Percentiles rank a stretch among this genome's conserved stretches.
Evolutionary conservation across 441 rosid genomes (phyloP).

Genomic region (Syzygium syzygioides): DNA sequence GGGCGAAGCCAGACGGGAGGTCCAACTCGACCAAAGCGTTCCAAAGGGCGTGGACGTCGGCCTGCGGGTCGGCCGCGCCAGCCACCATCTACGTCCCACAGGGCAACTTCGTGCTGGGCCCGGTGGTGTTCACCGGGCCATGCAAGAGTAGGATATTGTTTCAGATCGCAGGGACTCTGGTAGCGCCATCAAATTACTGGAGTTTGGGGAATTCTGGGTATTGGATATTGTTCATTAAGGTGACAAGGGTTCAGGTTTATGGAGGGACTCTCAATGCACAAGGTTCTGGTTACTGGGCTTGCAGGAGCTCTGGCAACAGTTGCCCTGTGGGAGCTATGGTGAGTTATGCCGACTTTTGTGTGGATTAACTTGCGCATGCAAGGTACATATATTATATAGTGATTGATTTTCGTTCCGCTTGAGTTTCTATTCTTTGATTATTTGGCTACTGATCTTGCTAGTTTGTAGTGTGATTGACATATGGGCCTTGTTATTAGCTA

Average conservation of each 20-base stretch:
- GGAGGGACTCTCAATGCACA: slow-evolving; percentile 55
- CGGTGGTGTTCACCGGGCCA: slow-evolving; percentile 47
- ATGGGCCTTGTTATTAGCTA: neutral
- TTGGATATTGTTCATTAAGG: slow-evolving; percentile 47
- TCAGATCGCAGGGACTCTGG: slow-evolving; percentile 41
- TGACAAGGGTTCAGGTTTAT: slow-evolving; percentile 25
- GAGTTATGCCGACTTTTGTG: neutral
- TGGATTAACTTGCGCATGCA: neutral
- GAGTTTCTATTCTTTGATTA: neutral
- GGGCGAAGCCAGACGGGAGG: slow-evolving; percentile 50
- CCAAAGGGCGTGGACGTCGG: slow-evolving; percentile 42
- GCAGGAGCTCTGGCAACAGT: slow-evolving; percentile 27
- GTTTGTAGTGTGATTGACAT: neutral
- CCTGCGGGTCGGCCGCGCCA: slow-evolving; percentile 32
- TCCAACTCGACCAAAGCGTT: slow-evolving; percentile 47
- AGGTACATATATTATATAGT: neutral
- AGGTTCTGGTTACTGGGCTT: slow-evolving; percentile 44
- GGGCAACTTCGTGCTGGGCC: slow-evolving; percentile 33
- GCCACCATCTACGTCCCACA: slow-evolving; percentile 38
- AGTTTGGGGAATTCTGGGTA: slow-evolving; percentile 31
- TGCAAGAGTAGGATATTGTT: slow-evolving; percentile 37
- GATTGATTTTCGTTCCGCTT: neutral
- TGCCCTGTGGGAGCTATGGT: slow-evolving; percentile 57
- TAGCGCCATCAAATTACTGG: slow-evolving; percentile 43
- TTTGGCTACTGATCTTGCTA: neutral